Conservation (phyloP, 2,329 filamentous ascomycete genomes). For the Aspergillus ochraceoroseus region DNA sequence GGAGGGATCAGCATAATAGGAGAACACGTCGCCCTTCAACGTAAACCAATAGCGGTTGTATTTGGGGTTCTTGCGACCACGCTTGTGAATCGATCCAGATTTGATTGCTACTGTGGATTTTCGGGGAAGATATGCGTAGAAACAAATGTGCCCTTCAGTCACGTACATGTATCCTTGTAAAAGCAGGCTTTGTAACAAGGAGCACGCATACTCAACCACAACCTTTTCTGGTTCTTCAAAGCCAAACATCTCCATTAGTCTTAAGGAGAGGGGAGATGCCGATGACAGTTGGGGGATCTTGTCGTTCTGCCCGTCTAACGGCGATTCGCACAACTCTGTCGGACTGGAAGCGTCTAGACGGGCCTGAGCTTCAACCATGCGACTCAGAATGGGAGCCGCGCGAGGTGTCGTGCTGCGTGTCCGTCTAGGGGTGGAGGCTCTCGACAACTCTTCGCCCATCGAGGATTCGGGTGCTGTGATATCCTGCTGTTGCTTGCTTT, state of each 20-base stretch:
- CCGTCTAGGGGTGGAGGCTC: slow-evolving; percentile 21
- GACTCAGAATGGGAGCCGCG: slow-evolving; percentile 67
- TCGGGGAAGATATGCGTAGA: slow-evolving; percentile 94
- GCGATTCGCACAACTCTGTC: too few relatives aligned
- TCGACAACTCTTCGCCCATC: slow-evolving; percentile 17
- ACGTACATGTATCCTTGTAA: slow-evolving; percentile 96
- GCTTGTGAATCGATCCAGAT: slow-evolving; percentile 82
- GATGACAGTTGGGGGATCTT: slow-evolving; percentile 43
- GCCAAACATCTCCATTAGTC: slow-evolving; percentile 77
- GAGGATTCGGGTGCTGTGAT: slow-evolving; percentile 19
- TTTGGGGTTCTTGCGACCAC: slow-evolving; percentile 78
- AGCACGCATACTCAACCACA: slow-evolving; percentile 87
- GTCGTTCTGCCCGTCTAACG: slow-evolving; percentile 45
- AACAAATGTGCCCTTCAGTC: slow-evolving; percentile 87
- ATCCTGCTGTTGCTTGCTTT: slow-evolving; percentile 24
- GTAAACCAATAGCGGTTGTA: slow-evolving; percentile 92
- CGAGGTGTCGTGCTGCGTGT: slow-evolving; percentile 42
- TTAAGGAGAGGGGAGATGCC: slow-evolving; percentile 59
- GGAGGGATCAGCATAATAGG: slow-evolving; percentile 78
- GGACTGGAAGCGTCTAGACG: slow-evolving; percentile 20
- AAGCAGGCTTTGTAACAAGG: slow-evolving; percentile 83
- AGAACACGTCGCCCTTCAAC: slow-evolving; percentile 83
- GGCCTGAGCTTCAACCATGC: slow-evolving; percentile 68
- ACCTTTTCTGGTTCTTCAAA: slow-evolving; percentile 80
- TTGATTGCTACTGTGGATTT: slow-evolving; percentile 76